phyloP scores from a whole-genome alignment of 192 early-diverging fungal genomes.

The Backusella tuberculispora region DNA sequence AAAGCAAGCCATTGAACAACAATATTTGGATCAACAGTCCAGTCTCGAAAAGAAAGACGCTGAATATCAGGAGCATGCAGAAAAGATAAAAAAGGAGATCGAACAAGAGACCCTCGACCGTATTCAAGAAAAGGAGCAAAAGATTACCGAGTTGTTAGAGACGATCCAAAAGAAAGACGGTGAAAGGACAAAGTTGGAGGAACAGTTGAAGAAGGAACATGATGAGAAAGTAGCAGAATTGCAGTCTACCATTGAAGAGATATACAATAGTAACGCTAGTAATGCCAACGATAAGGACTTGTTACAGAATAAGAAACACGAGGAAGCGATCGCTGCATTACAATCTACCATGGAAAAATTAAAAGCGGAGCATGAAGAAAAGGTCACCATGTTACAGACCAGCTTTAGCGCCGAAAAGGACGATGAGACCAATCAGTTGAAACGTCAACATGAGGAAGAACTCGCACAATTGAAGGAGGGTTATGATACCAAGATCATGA shows the following conservation, averaged over 20 bases:
- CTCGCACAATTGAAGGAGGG: background rate
- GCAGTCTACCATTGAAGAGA: background rate
- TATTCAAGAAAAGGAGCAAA: constrained; percentile 15
- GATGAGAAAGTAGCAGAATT: background rate
- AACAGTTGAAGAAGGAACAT: background rate
- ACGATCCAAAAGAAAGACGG: background rate
- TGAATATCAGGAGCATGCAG: constrained; percentile 19
- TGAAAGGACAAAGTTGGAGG: background rate
- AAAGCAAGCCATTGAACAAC: constrained; percentile 7
- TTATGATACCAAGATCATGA: background rate
- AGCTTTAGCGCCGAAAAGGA: constrained; percentile 2
- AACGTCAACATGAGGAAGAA: background rate
- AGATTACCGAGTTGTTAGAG: background rate
- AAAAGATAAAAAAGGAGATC: constrained; percentile 21
- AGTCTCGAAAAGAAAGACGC: background rate
- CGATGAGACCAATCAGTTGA: background rate
- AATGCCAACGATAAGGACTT: background rate
- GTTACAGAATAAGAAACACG: background rate
- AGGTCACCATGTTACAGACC: background rate
- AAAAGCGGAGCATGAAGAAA: constrained; percentile 17
- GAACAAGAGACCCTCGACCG: background rate
- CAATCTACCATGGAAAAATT: constrained; percentile 7
- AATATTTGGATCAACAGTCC: background rate
- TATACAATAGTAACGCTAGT: background rate
- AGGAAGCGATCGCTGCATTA: constrained; percentile 18